These are phyloP conservation scores for Ascobolus immersus DNA, from an alignment of 495 filamentous ascomycete species.

Conservation along the genomic window DNA sequence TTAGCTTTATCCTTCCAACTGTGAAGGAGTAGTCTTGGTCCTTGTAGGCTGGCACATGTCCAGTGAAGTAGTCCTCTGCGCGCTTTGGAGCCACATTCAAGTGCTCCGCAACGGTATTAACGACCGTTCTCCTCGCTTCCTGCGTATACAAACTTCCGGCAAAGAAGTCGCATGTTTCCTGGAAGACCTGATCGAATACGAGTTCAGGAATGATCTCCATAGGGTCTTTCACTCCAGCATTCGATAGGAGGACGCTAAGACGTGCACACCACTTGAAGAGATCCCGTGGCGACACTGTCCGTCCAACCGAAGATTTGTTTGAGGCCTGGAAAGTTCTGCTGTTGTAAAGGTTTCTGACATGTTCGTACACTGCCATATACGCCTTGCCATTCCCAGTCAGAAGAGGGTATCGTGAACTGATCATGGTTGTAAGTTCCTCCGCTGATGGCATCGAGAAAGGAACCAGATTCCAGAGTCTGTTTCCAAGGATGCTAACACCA, in stretches of 20 bases:
- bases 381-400: conserved; percentile 40
- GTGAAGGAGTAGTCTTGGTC: conserved; percentile 31
- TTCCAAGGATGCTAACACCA: conserved; percentile 61
- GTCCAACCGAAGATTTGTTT: conserved; percentile 29
- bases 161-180: conserved; percentile 77
- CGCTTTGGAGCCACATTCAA: conserved; percentile 64
- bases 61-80: conserved; percentile 39
- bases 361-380: conserved; percentile 51
- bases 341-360: conserved; percentile 29
- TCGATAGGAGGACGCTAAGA: conserved; percentile 31
- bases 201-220: conserved; percentile 46
- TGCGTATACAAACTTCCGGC: conserved; percentile 47
- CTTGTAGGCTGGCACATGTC: conserved; percentile 38
- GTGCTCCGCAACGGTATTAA: conserved; percentile 47
- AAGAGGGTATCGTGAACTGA: conserved; percentile 38
- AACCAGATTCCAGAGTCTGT: conserved; percentile 57
- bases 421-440: conserved; percentile 51
- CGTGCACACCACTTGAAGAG: conserved; percentile 74
- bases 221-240: conserved; percentile 38
- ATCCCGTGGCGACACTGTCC: conserved; percentile 48
- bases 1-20: conserved; percentile 39
- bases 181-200: conserved; percentile 58
- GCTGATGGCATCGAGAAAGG: conserved; percentile 37
- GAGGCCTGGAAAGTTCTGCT: conserved; percentile 27
- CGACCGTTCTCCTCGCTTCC: conserved; percentile 32